These are phyloP conservation scores for Neurospora tetrasperma DNA, from an alignment of 495 filamentous ascomycete species.

Conservation along the genomic window DNA sequence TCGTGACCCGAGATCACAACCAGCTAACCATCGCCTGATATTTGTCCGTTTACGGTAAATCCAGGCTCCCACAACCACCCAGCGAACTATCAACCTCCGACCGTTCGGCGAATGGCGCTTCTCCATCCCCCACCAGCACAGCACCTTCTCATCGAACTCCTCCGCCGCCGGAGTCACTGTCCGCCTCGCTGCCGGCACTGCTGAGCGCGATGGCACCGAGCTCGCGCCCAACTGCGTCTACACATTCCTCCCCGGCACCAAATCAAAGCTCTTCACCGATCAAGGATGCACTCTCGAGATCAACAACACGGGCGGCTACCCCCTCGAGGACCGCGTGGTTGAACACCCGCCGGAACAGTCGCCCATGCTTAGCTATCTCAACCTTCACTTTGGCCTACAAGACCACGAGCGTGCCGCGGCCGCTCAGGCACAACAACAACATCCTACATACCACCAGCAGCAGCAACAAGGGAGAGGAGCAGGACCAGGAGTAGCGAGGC, in stretches of 20 bases:
- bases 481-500: not conserved
- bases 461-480: not conserved
- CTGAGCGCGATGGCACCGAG: constrained; percentile 94
- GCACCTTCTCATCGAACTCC: constrained; percentile 11
- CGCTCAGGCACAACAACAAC: constrained; percentile 1
- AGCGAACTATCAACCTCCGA: constrained; percentile 28
- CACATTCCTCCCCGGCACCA: constrained; percentile 72
- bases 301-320: constrained; percentile 29
- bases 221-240: constrained; percentile 73
- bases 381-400: constrained; percentile 80
- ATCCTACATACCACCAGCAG: not conserved
- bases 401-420: constrained; percentile 44
- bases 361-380: constrained; percentile 70
- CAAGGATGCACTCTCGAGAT: constrained; percentile 80
- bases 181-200: constrained; percentile 62
- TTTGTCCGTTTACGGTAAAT: not conserved
- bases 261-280: constrained; percentile 84
- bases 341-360: constrained; percentile 73
- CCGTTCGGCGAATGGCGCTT: constrained; percentile 78
- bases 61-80: constrained; percentile 13
- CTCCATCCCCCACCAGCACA: constrained; percentile 62
- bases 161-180: constrained; percentile 28
- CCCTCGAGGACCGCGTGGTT: constrained; percentile 29
- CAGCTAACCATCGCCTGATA: not conserved
- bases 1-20: not conserved